A percentile compares a stretch with the other conserved stretches of the same genome.
Conservation (phyloP, 371 early-diverging fungal species). For the Batrachochytrium dendrobatidis region DNA sequence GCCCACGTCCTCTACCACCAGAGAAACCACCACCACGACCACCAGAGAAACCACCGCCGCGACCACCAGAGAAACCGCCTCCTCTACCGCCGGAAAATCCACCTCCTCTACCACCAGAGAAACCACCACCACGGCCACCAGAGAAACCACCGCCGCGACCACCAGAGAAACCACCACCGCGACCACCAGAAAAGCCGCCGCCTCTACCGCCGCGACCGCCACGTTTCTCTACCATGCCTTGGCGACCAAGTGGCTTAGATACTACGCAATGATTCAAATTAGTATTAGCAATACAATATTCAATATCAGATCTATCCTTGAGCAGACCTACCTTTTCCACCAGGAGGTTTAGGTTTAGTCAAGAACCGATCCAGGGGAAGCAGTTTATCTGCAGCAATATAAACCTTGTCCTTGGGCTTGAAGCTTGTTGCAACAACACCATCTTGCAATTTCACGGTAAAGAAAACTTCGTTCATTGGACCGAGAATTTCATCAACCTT, state of each 20-base stretch:
- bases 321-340: slow-evolving; percentile 45
- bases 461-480: slow-evolving; percentile 93
- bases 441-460: slow-evolving; percentile 92
- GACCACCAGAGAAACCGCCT: slow-evolving; percentile 1
- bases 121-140: slow-evolving; percentile 15
- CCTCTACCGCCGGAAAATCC: slow-evolving; percentile 16
- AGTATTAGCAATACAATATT: slow-evolving; percentile 42
- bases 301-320: background rate
- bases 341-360: slow-evolving; percentile 81
- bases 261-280: background rate
- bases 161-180: slow-evolving; percentile 32
- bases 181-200: slow-evolving; percentile 34
- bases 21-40: too few relatives aligned
- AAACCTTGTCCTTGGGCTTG: slow-evolving; percentile 84
- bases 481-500: slow-evolving; percentile 99
- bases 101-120: slow-evolving; percentile 15
- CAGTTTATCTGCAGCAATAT: slow-evolving; percentile 86
- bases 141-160: slow-evolving; percentile 27
- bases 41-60: too few relatives aligned
- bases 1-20: too few relatives aligned
- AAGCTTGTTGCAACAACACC: slow-evolving; percentile 90
- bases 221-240: slow-evolving; percentile 36
- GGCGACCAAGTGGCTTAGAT: slow-evolving; percentile 40
- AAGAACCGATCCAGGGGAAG: slow-evolving; percentile 94
- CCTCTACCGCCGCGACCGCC: slow-evolving; percentile 28